Evolutionary conservation across 1,139 yeast species (phyloP).

Genomic region (Arxiozyma telluris): DNA sequence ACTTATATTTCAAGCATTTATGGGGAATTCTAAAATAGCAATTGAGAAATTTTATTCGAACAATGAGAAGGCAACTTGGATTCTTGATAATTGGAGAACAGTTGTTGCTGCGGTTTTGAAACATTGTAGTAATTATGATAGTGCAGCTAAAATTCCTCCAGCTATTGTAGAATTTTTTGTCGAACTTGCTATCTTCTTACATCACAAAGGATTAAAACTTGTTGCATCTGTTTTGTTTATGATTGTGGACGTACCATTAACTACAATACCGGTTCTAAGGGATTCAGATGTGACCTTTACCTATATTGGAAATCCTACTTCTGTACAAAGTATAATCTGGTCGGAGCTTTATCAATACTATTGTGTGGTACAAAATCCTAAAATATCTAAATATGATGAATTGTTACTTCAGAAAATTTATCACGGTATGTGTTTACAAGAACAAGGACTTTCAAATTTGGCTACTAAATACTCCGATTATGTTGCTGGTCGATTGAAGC

Average conservation of each 20-base stretch:
- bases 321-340: conserved; percentile 22
- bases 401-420: conserved; percentile 24
- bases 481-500: conserved; percentile 15
- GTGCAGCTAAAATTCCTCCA: conserved; percentile 25
- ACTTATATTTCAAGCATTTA: conserved; percentile 51
- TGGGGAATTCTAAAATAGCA: conserved; percentile 52
- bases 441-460: conserved; percentile 20
- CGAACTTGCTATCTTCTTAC: conserved; percentile 47
- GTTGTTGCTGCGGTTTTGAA: conserved; percentile 37
- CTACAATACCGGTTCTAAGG: conserved; percentile 20
- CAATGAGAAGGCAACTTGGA: conserved; percentile 38
- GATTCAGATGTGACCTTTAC: conserved; percentile 21
- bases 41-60: conserved; percentile 42
- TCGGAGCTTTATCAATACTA: conserved; percentile 61
- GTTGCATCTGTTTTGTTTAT: conserved; percentile 43
- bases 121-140: conserved; percentile 11
- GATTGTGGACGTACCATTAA: conserved; percentile 42
- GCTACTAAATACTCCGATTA: conserved; percentile 28
- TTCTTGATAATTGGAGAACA: conserved; percentile 44
- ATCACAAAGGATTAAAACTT: conserved; percentile 32
- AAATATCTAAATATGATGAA: conserved; percentile 16
- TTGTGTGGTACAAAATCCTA: conserved; percentile 11
- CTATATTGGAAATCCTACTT: conserved; percentile 21
- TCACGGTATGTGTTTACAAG: conserved; percentile 26
- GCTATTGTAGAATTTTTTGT: conserved; percentile 39